Base-by-base conservation (phyloP, 2,329 filamentous ascomycete genomes). In the Cercospora sp. region DNA sequence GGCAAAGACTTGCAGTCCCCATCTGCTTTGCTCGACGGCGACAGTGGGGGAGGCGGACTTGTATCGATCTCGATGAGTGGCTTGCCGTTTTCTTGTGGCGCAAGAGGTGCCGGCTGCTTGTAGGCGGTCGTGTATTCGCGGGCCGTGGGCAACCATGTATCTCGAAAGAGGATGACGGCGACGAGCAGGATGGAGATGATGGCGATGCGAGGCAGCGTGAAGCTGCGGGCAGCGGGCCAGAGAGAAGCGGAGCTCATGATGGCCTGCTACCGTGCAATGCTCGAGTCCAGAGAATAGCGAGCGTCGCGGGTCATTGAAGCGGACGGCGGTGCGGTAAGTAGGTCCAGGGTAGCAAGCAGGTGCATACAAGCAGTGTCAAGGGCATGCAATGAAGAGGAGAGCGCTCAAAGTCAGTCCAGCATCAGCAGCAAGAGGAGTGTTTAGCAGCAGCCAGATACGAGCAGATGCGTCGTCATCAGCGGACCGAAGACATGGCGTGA, bases 111-210 rank as follows among this genome's bases (percentile, higher is more conserved):
- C 24, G 40, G 57, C 30, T 18, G 55, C n/a, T 61, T 57, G 57
- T 61, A 58, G n/a, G 28, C 55, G 34, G 63, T 16, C 24, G 55
- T 65, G 53, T 61, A 59, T 34, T 53, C 64, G 32, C 49, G 40
- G 8, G 57, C 64, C 16, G 40, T 67, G 10, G 74, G 73, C 34
- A 75, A 61, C 73, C 73, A 75, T 34, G 70, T 70, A 65, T 75
- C 73, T 60, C 72, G 73, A 40, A 74, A 71, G 12, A 76, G 67
- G 63, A 72, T 74, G 10, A 76, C 43, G 26, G 67, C 71, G 57
- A 74, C 66, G 7, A 76, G 34, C 45, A 75, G 18, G 9, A 73
- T 61, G 53, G 75, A 71, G 68, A 75, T 71, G 65, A 74, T 43
- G 55, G 70, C 69, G 13, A 76, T 30, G 51, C 74, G 74, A 30